Percentiles rank a stretch among this genome's conserved stretches.
Evolutionary conservation across 2,329 filamentous ascomycete species (phyloP).

Genomic region (Pseudogymnoascus sp.): DNA sequence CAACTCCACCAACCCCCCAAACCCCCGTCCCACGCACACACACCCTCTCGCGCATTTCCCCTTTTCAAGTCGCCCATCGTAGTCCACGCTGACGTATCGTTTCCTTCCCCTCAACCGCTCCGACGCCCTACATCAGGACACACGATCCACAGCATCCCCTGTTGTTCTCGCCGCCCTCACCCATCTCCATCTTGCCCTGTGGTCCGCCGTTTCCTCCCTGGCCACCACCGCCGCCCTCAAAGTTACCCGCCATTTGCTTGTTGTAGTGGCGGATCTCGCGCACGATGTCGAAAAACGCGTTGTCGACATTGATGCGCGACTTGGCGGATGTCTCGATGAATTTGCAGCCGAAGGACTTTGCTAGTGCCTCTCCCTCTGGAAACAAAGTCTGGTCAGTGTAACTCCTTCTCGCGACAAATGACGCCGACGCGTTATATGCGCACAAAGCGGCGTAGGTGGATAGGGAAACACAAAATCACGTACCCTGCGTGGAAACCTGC

Average conservation of each 20-base stretch:
- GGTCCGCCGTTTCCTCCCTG: conserved; percentile 54
- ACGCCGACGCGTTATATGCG: neutral
- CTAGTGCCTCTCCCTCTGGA: conserved; percentile 82
- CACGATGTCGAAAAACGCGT: conserved; percentile 97
- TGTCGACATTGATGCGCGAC: conserved; percentile 95
- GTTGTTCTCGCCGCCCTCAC: conserved; percentile 57
- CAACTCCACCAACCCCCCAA: neutral
- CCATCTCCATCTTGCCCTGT: conserved; percentile 70
- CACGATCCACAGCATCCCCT: conserved; percentile 77
- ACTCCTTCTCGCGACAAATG: conserved; percentile 13
- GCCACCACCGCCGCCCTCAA: conserved; percentile 56
- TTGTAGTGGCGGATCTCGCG: conserved; percentile 97
- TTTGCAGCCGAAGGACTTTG: conserved; percentile 84
- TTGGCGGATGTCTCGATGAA: conserved; percentile 99
- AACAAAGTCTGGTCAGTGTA: neutral
- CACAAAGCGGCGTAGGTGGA: conserved; percentile 4
- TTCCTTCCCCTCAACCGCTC: neutral
- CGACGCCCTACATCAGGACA: conserved; percentile 66
- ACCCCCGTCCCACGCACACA: neutral
- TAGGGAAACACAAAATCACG: conserved; percentile 27
- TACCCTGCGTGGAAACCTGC: conserved; percentile 87
- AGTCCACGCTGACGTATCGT: neutral
- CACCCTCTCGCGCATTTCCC: neutral
- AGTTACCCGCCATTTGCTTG: conserved; percentile 91
- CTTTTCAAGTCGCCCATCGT: neutral